Evolutionary conservation across 768 basidiomycete species (phyloP).

Genomic region (Lactarius pseudohatsudake): DNA sequence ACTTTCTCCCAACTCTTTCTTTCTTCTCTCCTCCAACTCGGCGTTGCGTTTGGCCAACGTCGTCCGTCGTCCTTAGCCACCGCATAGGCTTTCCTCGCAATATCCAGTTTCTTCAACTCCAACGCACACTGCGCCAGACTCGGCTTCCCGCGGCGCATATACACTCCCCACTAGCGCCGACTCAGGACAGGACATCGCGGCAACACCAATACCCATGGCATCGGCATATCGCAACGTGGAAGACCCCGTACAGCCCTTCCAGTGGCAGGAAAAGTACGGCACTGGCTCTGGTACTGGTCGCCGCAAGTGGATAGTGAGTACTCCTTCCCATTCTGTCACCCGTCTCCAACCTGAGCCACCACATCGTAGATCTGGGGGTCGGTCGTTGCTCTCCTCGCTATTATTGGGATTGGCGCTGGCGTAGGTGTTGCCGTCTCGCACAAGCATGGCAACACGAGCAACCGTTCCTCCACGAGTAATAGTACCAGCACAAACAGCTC

Average conservation of each 20-base stretch:
- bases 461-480: constrained; percentile 19
- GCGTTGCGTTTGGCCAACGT: constrained; percentile 7
- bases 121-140: constrained; percentile 9
- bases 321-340: background rate
- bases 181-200: constrained; percentile 1
- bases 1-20: background rate
- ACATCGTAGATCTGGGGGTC: constrained; percentile 51
- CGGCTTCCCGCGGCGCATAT: constrained; percentile 18
- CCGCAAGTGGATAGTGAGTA: constrained; percentile 27
- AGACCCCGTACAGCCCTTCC: background rate
- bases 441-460: constrained; percentile 32
- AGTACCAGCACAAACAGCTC: constrained; percentile 28
- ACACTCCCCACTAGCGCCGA: background rate
- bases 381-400: constrained; percentile 44
- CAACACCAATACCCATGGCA: constrained; percentile 5
- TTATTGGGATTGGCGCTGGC: constrained; percentile 58
- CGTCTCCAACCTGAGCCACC: background rate
- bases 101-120: background rate
- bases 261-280: constrained; percentile 20
- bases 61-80: constrained; percentile 9
- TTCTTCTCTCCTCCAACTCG: constrained; percentile 3
- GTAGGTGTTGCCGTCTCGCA: constrained; percentile 62
- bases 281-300: background rate
- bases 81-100: constrained; percentile 7
- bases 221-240: constrained; percentile 13